These are phyloP conservation scores for Vitis amurensis DNA, from an alignment of 164 flowering plant genomes.

Conservation along the genomic window DNA sequence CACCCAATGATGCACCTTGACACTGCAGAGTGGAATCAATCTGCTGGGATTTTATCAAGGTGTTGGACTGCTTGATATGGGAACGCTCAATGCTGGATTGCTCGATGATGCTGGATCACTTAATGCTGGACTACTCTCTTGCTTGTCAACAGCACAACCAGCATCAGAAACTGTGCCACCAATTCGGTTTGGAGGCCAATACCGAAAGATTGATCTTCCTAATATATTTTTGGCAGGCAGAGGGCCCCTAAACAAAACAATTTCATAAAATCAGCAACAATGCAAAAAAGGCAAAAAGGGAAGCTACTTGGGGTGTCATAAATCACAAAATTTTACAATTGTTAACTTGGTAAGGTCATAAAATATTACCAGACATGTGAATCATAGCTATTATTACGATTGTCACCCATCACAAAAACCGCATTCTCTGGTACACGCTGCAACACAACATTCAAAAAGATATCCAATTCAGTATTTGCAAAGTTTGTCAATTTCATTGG, in stretches of 20 bases:
- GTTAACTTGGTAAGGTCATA: background rate
- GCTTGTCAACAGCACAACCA: constrained; percentile 62
- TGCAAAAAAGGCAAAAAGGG: background rate
- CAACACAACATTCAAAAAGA: constrained; percentile 12
- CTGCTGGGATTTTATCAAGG: no score
- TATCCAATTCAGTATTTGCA: background rate
- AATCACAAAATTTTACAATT: background rate
- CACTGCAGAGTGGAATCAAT: no score
- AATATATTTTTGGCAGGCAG: constrained; percentile 88
- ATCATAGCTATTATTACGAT: constrained; percentile 97
- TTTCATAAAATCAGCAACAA: background rate
- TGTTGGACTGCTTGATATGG: no score
- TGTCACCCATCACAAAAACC: constrained; percentile 99
- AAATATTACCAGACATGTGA: constrained; percentile 88
- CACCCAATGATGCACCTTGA: no score
- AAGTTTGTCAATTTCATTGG: background rate
- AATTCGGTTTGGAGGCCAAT: constrained; percentile 90
- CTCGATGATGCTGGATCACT: no score
- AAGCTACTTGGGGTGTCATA: background rate
- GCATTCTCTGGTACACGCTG: constrained; percentile 86
- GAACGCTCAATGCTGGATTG: no score
- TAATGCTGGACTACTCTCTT: constrained; percentile 25
- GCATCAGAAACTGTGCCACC: constrained; percentile 68
- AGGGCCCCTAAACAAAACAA: constrained; percentile 66
- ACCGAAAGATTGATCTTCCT: constrained; percentile 86